Conservation (phyloP, 2,329 filamentous ascomycete species). For the Talaromyces sp. region DNA sequence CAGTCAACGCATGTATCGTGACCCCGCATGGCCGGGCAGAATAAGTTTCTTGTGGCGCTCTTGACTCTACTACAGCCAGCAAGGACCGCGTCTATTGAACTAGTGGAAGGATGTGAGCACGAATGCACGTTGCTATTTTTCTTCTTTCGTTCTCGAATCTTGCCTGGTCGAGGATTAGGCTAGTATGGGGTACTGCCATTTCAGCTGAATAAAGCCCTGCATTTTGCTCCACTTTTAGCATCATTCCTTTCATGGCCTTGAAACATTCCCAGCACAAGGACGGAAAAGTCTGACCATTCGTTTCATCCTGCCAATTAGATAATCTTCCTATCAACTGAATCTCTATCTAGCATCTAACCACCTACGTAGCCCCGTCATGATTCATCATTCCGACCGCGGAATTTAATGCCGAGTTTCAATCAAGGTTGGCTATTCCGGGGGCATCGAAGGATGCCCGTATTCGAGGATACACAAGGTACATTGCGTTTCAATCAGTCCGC, state of each 20-base stretch:
- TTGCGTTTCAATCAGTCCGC: not conserved
- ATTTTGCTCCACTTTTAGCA: not conserved
- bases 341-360: not conserved
- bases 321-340: not conserved
- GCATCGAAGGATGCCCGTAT: not conserved
- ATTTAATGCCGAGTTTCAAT: conserved; percentile 7
- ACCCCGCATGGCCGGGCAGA: conserved; percentile 6
- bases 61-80: not conserved
- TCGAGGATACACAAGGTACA: not conserved
- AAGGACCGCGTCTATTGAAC: not conserved
- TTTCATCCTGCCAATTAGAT: not conserved
- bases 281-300: not conserved
- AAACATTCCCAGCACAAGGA: not conserved
- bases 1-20: not conserved
- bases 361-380: not conserved
- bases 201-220: not conserved
- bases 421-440: not conserved
- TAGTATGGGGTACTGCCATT: not conserved
- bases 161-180: conserved; percentile 6
- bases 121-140: conserved; percentile 11
- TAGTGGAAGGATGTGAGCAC: not conserved
- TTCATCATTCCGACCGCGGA: conserved; percentile 1
- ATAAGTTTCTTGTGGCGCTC: not conserved
- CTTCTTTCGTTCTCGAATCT: conserved; percentile 14
- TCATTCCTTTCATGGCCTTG: not conserved